phyloP scores from a whole-genome alignment of 768 basidiomycete species.

The Suillus decipiens region DNA sequence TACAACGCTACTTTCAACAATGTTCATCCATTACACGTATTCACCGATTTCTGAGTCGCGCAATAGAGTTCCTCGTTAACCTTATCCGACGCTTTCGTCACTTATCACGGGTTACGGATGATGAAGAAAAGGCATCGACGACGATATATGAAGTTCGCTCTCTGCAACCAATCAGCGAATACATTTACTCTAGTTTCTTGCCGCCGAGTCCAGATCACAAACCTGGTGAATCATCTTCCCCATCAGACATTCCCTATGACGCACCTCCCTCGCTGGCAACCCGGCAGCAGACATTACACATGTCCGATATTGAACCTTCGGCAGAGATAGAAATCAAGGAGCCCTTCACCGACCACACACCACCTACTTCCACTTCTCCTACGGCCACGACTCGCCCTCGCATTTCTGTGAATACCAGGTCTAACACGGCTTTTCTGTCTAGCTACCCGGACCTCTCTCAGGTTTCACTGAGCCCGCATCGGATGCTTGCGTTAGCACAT shows the following conservation, averaged over 20 bases:
- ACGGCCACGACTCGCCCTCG: background rate
- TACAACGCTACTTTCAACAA: constrained; percentile 2
- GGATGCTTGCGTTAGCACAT: constrained; percentile 11
- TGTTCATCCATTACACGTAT: background rate
- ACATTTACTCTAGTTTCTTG: constrained; percentile 1
- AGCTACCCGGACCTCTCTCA: background rate
- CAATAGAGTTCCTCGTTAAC: background rate
- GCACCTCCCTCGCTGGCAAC: constrained; percentile 5
- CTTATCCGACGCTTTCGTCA: background rate
- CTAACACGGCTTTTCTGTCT: background rate
- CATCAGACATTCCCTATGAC: constrained; percentile 9
- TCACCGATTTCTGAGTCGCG: background rate
- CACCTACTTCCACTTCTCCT: constrained; percentile 2
- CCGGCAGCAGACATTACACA: constrained; percentile 1
- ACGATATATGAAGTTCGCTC: background rate
- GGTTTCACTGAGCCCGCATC: constrained; percentile 5
- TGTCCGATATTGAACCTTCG: background rate
- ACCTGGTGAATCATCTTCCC: constrained; percentile 8
- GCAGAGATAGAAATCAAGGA: constrained; percentile 2
- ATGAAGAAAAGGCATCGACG: background rate
- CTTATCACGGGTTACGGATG: background rate
- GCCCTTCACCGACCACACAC: background rate
- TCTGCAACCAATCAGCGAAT: background rate
- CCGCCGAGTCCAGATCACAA: background rate
- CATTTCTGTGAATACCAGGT: constrained; percentile 8